Conservation (phyloP, 2,329 filamentous ascomycete species). For the Aspergillus eucalypticola region DNA sequence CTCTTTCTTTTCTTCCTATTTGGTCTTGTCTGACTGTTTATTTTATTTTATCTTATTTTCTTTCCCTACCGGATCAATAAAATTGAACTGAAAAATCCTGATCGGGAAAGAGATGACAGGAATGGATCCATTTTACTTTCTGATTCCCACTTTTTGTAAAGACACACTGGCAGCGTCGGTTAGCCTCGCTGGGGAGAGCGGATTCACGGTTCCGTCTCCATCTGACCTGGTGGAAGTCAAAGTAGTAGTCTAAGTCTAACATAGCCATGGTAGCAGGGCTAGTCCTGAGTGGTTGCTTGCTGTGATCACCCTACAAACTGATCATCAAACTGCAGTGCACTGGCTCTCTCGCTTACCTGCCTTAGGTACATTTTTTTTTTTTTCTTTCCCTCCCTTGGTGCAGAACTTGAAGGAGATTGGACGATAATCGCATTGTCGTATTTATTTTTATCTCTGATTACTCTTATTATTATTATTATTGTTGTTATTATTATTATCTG, state of each 20-base stretch:
- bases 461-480: slow-evolving; percentile 10
- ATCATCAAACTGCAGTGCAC: slow-evolving; percentile 8
- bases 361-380: neutral
- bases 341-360: slow-evolving; percentile 7
- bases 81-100: neutral
- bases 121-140: neutral
- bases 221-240: neutral
- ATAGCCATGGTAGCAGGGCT: slow-evolving; percentile 15
- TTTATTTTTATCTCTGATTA: slow-evolving; percentile 5
- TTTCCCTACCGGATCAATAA: neutral
- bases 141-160: too few species aligned
- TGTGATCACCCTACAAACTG: slow-evolving; percentile 23
- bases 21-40: neutral
- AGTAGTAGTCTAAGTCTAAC: slow-evolving; percentile 3
- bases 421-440: slow-evolving; percentile 1
- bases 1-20: neutral
- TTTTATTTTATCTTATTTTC: neutral
- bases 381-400: neutral
- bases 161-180: neutral
- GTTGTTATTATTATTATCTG: neutral
- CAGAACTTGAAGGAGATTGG: neutral
- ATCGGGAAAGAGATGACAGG: neutral
- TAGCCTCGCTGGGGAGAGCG: neutral
- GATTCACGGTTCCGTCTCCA: neutral
- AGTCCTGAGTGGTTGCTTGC: neutral